Evolutionary conservation across 495 filamentous ascomycete genomes (phyloP).

Genomic region (Daldinia concentrica): DNA sequence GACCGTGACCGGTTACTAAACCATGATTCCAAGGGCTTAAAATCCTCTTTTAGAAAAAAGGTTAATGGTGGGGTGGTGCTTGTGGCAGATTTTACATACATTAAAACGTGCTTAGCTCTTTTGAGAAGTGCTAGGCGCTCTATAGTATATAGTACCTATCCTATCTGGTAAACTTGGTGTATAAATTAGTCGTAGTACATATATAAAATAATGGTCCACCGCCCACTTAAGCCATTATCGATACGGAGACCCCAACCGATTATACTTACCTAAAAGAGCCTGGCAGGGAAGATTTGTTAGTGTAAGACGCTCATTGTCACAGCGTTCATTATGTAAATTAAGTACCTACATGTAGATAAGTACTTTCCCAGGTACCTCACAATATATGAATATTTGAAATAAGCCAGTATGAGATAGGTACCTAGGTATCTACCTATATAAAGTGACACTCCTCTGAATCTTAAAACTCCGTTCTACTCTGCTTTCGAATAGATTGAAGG

Average conservation of each 20-base stretch:
- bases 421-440: neutral
- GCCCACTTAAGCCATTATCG: neutral
- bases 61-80: conserved; percentile 37
- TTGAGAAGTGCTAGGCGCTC: conserved; percentile 28
- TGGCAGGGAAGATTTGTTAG: conserved; percentile 4
- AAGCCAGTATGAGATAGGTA: neutral
- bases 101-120: conserved; percentile 26
- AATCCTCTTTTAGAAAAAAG: conserved; percentile 29
- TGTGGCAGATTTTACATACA: conserved; percentile 17
- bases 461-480: neutral
- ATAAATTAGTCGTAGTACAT: neutral
- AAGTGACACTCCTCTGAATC: neutral
- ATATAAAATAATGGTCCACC: neutral
- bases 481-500: conserved; percentile 1
- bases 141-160: conserved; percentile 7
- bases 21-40: conserved; percentile 31
- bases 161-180: neutral
- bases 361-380: neutral
- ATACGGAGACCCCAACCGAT: conserved; percentile 9
- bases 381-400: too few relatives aligned
- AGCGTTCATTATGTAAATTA: neutral
- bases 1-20: conserved; percentile 24
- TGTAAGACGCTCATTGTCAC: conserved; percentile 2
- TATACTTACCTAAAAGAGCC: conserved; percentile 5
- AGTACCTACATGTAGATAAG: neutral